Base-by-base conservation (phyloP, 305 asterid species). In the Ilex paraguariensis region DNA sequence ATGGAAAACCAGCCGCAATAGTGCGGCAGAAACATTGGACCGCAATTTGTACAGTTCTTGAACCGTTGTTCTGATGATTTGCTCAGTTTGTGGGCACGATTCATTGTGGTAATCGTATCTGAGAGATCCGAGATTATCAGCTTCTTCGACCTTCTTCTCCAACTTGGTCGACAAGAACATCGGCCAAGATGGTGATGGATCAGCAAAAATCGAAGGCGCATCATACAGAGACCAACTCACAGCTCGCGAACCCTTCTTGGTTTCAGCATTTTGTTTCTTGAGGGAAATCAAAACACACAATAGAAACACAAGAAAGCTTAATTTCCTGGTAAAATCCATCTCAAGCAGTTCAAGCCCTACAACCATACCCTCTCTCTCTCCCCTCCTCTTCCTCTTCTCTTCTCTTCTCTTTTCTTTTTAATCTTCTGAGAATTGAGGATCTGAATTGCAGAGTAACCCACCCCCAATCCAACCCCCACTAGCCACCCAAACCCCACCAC, bases 1-100 rank as follows among this genome's bases (percentile, higher is more conserved):
- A 14, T 91, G 96, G 64, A 88, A 91, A 46, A 73, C 75, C 7
- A 86, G 88, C 65, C 94, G 66, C 70, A 88, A 45, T 36, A 91
- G 56, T n/a, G 87, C 88, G 52, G 96, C 96, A 4, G 86, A 85
- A 40, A 83, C 64, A 36, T 57, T 64, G 2, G 66, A 80, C 28
- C 73, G 73, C 59, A 16, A 13, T 13, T 17, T 40, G 62, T 75
- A 74, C 64, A 84, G 67, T 6, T 72, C 74, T 6, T 65, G 75
- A 63, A 86, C 82, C 7, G 72, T 62, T 2, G 80, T 76, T 65
- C 86, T 74, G 66, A 90, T 70, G 17, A 77, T 81, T 11, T 61
- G 60, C 74, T 87, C 90, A 0, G 91, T 90, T 6, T 56, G 59
- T 1, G 94, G 87, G 64, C 95, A 89, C 4, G 84, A 70, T 32